A percentile compares a stretch with the other conserved stretches of the same genome.
Evolutionary conservation across 306 rosid species (phyloP).

Genomic region (Leucaena leucocephala): DNA sequence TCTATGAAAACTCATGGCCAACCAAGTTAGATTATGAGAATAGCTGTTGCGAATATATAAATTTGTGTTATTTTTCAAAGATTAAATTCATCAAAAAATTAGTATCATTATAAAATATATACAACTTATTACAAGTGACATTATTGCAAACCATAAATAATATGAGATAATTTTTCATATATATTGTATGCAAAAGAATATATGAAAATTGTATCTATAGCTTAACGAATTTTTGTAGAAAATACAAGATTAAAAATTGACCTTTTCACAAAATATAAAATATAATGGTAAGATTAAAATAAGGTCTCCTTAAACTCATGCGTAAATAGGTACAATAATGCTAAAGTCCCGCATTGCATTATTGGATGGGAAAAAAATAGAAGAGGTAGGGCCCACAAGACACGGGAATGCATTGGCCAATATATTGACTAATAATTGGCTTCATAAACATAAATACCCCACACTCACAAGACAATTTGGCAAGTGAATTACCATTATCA

Average conservation of each 20-base stretch:
- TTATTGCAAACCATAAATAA: too few species aligned
- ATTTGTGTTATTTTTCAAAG: not conserved
- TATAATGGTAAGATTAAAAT: too few species aligned
- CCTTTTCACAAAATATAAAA: too few species aligned
- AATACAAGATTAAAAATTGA: too few species aligned
- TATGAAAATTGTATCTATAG: too few species aligned
- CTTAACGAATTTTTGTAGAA: too few species aligned
- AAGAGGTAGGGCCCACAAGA: constrained; percentile 30
- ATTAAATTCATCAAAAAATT: too few species aligned
- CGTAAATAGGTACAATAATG: constrained; percentile 13
- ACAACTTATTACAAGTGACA: too few species aligned
- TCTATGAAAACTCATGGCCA: not conserved
- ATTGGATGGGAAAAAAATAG: constrained; percentile 26
- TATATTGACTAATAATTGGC: constrained; percentile 48
- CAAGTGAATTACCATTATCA: constrained; percentile 47
- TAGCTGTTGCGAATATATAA: not conserved
- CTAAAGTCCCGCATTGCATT: constrained; percentile 31
- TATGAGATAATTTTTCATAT: too few species aligned
- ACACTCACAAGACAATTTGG: constrained; percentile 40
- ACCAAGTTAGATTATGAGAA: not conserved
- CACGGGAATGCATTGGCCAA: constrained; percentile 35
- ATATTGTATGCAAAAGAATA: too few species aligned
- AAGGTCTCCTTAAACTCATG: not conserved
- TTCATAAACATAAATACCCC: constrained; percentile 36
- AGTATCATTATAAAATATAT: too few species aligned